Percentiles rank a stretch among this genome's conserved stretches.
Conservation (phyloP, 2,329 filamentous ascomycete genomes). For the Ophiobolus disseminans region DNA sequence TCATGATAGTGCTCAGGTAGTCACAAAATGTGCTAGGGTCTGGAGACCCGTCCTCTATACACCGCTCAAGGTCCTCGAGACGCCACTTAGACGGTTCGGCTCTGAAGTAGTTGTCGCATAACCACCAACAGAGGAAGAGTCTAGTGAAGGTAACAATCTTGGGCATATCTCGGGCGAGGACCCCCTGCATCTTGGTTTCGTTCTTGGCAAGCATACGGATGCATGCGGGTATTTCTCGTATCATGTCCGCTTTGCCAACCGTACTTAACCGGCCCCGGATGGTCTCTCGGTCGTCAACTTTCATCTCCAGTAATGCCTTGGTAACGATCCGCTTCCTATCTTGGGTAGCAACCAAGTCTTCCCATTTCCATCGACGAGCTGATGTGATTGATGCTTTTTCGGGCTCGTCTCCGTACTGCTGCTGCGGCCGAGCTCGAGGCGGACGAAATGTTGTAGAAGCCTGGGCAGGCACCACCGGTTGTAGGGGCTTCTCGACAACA, state of each 20-base stretch:
- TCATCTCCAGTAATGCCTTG: conserved; percentile 49
- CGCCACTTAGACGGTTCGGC: conserved; percentile 9
- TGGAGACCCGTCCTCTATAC: conserved; percentile 14
- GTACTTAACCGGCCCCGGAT: conserved; percentile 28
- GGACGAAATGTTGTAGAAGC: neutral
- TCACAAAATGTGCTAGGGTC: conserved; percentile 33
- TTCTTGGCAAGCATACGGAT: conserved; percentile 29
- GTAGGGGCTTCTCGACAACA: too few species aligned
- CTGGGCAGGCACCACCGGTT: neutral
- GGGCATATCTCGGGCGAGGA: conserved; percentile 30
- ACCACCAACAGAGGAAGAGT: conserved; percentile 48
- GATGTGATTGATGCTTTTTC: conserved; percentile 36
- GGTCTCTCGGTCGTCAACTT: conserved; percentile 21
- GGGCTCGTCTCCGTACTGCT: conserved; percentile 23
- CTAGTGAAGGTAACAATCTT: conserved; percentile 35
- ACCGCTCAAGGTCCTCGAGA: conserved; percentile 25
- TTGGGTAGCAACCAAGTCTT: conserved; percentile 42
- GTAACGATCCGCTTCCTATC: conserved; percentile 56
- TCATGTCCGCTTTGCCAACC: conserved; percentile 26
- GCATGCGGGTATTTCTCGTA: conserved; percentile 34
- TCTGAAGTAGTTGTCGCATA: conserved; percentile 29
- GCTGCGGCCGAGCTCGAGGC: neutral
- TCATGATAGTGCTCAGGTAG: conserved; percentile 31
- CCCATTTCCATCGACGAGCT: conserved; percentile 44
- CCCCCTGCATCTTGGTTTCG: conserved; percentile 31